phyloP scores from a whole-genome alignment of 208 protist genomes.

The Entamoeba dispar region DNA sequence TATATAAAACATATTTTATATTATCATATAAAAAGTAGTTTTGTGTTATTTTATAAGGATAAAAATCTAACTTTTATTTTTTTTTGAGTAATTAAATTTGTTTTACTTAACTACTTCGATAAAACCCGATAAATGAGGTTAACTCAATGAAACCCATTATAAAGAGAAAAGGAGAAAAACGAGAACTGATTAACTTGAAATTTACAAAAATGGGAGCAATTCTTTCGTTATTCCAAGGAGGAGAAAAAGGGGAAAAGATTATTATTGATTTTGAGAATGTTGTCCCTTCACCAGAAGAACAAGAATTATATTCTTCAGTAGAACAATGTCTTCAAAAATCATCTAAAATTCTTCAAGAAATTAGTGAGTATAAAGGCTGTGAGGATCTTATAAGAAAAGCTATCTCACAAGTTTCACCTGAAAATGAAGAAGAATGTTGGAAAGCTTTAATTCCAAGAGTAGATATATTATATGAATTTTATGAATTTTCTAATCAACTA shows the following conservation, averaged over 20 bases:
- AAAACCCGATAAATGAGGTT: no score
- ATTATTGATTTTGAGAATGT: not conserved
- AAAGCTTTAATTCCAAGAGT: conserved; percentile 38
- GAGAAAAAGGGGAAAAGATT: not conserved
- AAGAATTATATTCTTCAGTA: not conserved
- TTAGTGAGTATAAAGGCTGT: conserved; percentile 17
- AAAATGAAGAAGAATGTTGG: conserved; percentile 43
- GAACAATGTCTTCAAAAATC: not conserved
- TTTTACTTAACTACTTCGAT: no score
- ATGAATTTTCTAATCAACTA: conserved; percentile 43
- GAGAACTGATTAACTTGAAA: not conserved
- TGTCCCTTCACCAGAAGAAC: not conserved
- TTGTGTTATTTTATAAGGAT: no score
- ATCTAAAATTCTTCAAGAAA: not conserved
- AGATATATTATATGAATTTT: conserved; percentile 43
- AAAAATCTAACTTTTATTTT: no score
- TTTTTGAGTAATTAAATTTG: no score
- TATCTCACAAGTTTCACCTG: conserved; percentile 37
- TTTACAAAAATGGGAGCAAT: not conserved
- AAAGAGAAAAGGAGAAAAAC: not conserved
- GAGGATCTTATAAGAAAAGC: conserved; percentile 29
- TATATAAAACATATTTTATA: no score
- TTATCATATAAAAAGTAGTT: no score
- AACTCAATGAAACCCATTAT: no score
- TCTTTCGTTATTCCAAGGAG: not conserved